Evolutionary conservation across 345 rosid species (phyloP), one percentile per base, ranked within the genome.

Genomic region (Salix purpurea): DNA sequence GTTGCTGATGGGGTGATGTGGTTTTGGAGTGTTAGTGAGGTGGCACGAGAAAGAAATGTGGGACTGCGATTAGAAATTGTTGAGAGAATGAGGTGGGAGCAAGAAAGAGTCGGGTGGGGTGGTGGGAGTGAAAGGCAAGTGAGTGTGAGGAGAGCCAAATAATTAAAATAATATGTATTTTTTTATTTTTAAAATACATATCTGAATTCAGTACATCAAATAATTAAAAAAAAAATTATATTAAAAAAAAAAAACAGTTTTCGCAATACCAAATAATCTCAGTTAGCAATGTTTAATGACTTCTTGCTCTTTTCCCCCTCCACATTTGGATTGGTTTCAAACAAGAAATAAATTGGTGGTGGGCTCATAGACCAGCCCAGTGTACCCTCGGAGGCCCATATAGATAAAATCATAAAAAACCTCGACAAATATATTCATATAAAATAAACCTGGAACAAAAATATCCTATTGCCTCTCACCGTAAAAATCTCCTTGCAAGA

Each of bases 31-130:
- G 5, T 5, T 56, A 42, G 4, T 15, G 16, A 14, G 4, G 26
- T 12, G 16, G 54, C 2, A 50, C 19, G 50, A n/a, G 71, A 36
- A 76, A 48, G 4, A 0, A 8, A 16, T 21, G 76, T 74, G 26
- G 78, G 82, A 1, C 2, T 79, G 36, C 16, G 71, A 52, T 39
- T 70, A 24, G 78, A n/a, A 52, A 34, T 75, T 24, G 30, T 65
- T 21, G 72, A 79, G 71, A 70, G 75, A 16, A 79, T 79, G 71
- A 70, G 40, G n/a, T 70, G 76, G 82, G 78, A 65, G 60, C 11
- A 70, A 65, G 66, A 10, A 39, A 74, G 37, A 4, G 42, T 16
- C 7, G 82, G 82, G 11, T 75, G 79, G 76, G 39, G 0, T 34
- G 32, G 39, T 23, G 62, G 58, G 32, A 3, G 16, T 12, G 76